These are phyloP conservation scores for Microcyclospora tardicrescens DNA, from an alignment of 2,329 filamentous ascomycete species.

Conservation along the genomic window DNA sequence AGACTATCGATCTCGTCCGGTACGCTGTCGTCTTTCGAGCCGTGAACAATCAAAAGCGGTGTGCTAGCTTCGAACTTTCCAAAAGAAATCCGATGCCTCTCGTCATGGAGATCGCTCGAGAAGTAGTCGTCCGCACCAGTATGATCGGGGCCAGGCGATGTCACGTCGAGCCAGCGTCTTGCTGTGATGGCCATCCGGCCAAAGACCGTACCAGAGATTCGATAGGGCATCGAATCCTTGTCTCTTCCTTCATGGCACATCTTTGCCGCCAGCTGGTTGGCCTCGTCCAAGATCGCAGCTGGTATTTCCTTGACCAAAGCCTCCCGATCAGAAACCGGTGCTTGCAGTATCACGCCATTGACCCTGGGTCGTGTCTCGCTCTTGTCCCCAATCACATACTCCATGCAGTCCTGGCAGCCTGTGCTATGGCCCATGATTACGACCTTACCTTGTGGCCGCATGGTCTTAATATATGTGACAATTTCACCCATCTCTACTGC, in stretches of 20 bases:
- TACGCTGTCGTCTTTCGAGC: constrained; percentile 53
- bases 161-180: constrained; percentile 45
- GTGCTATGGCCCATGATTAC: constrained; percentile 59
- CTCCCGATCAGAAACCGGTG: constrained; percentile 66
- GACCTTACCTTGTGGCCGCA: constrained; percentile 37
- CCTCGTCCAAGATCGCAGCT: constrained; percentile 29
- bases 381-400: constrained; percentile 38
- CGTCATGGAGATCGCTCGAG: constrained; percentile 58
- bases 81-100: constrained; percentile 51
- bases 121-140: constrained; percentile 77
- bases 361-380: constrained; percentile 37
- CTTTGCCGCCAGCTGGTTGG: constrained; percentile 34
- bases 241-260: constrained; percentile 44
- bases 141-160: constrained; percentile 40
- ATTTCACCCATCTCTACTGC: constrained; percentile 40
- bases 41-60: constrained; percentile 53
- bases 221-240: constrained; percentile 41
- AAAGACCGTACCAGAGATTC: constrained; percentile 18
- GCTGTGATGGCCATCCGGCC: constrained; percentile 38
- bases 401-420: constrained; percentile 55
- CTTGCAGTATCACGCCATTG: constrained; percentile 69
- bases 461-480: constrained; percentile 36
- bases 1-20: constrained; percentile 45
- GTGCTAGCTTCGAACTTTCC: constrained; percentile 38
- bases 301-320: constrained; percentile 37